A percentile compares a stretch with the other conserved stretches of the same genome.
Conservation (phyloP, 305 asterid species). For the Fraxinus greggii region DNA sequence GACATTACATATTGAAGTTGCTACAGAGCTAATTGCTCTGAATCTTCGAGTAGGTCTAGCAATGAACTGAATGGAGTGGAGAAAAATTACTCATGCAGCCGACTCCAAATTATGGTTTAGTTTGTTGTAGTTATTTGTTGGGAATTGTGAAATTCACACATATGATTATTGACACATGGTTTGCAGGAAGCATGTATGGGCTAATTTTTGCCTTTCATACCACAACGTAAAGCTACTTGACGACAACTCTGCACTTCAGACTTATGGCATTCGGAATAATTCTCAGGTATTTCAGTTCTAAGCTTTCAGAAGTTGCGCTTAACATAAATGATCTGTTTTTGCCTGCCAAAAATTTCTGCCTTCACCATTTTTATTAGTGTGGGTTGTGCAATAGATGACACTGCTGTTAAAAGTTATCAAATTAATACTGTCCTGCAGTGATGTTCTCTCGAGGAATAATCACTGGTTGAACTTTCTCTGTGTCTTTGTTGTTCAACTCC, state of each 20-base stretch:
- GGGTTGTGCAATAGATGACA: not conserved
- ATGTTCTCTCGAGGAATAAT: not conserved
- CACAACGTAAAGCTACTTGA: constrained; percentile 72
- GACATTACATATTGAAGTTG: not conserved
- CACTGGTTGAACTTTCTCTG: not conserved
- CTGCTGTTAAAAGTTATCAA: not conserved
- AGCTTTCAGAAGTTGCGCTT: not conserved
- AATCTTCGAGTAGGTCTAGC: not conserved
- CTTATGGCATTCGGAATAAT: constrained; percentile 63
- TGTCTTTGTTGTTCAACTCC: not conserved
- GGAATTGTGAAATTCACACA: not conserved
- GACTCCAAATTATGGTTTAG: not conserved
- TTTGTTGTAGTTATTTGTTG: not conserved
- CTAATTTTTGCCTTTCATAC: constrained; percentile 61
- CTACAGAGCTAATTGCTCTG: not conserved
- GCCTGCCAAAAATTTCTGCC: not conserved
- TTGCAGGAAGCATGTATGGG: constrained; percentile 70
- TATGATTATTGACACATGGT: not conserved
- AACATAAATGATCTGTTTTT: not conserved
- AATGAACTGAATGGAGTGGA: not conserved
- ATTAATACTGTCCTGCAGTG: not conserved
- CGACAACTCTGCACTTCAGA: constrained; percentile 58
- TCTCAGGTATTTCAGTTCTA: constrained; percentile 55
- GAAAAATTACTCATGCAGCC: not conserved
- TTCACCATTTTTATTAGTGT: not conserved